Evolutionary conservation across 176 grass and related monocot species (phyloP).

Genomic region (Triticum urartu): DNA sequence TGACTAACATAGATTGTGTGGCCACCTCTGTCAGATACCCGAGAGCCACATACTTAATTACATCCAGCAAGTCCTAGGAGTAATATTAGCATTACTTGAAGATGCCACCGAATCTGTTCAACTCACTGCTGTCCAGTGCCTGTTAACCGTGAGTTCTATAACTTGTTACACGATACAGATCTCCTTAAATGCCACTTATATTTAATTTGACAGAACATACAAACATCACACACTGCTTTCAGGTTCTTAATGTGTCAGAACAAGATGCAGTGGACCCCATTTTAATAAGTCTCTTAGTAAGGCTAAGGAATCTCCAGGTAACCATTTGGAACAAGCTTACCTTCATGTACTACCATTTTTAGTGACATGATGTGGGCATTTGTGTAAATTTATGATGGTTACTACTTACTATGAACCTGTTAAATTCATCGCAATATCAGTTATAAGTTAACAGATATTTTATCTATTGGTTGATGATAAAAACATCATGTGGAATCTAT

Average conservation of each 20-base stretch:
- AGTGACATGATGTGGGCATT: background rate
- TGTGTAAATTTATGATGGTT: constrained; percentile 10
- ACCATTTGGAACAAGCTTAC: constrained; percentile 24
- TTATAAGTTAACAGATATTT: background rate
- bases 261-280: constrained; percentile 83
- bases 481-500: constrained; percentile 1
- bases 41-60: constrained; percentile 73
- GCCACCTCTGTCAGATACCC: constrained; percentile 71
- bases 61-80: constrained; percentile 80
- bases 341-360: background rate
- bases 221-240: constrained; percentile 32
- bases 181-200: background rate
- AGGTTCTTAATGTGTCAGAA: constrained; percentile 82
- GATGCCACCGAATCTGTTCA: constrained; percentile 87
- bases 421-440: background rate
- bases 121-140: constrained; percentile 90
- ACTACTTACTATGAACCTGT: constrained; percentile 5
- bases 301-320: constrained; percentile 94
- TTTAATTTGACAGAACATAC: constrained; percentile 19
- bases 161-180: background rate
- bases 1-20: constrained; percentile 37
- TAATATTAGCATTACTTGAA: constrained; percentile 97
- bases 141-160: constrained; percentile 68
- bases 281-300: constrained; percentile 88
- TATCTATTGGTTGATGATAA: background rate